Percentiles rank a stretch among this genome's conserved stretches.
These are phyloP conservation scores for Corchorus capsularis DNA, from an alignment of 345 rosid species.

Conservation along the genomic window DNA sequence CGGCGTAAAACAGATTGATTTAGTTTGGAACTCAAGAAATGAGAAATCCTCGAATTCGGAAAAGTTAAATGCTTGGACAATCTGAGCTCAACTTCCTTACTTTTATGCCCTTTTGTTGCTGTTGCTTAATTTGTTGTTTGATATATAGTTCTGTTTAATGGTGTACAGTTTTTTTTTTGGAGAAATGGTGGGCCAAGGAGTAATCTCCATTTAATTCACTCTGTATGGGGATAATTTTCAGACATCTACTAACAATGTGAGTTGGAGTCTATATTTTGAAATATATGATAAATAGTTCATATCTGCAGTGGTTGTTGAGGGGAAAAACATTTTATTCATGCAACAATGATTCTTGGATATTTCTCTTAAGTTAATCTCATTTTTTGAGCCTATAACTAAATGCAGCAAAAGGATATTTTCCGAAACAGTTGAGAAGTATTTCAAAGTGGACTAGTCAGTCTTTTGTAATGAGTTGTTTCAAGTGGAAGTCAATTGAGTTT, in stretches of 20 bases:
- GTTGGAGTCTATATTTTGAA: slow-evolving; percentile 24
- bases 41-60: slow-evolving; percentile 68
- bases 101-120: background rate
- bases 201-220: slow-evolving; percentile 61
- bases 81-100: slow-evolving; percentile 43
- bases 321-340: background rate
- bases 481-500: background rate
- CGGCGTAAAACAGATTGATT: slow-evolving; percentile 82
- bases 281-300: background rate
- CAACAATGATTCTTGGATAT: background rate
- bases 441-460: background rate
- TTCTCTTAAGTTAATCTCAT: background rate
- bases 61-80: slow-evolving; percentile 72
- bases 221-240: slow-evolving; percentile 97
- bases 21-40: slow-evolving; percentile 94
- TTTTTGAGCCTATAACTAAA: background rate
- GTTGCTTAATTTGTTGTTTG: background rate
- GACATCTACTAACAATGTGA: slow-evolving; percentile 89
- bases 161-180: slow-evolving; percentile 80
- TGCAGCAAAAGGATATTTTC: background rate
- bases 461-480: background rate
- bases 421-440: background rate
- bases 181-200: slow-evolving; percentile 79
- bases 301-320: background rate
- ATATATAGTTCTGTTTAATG: background rate